Evolutionary conservation across 176 grass and related monocot genomes (phyloP).

Genomic region (Ensete glaucum): DNA sequence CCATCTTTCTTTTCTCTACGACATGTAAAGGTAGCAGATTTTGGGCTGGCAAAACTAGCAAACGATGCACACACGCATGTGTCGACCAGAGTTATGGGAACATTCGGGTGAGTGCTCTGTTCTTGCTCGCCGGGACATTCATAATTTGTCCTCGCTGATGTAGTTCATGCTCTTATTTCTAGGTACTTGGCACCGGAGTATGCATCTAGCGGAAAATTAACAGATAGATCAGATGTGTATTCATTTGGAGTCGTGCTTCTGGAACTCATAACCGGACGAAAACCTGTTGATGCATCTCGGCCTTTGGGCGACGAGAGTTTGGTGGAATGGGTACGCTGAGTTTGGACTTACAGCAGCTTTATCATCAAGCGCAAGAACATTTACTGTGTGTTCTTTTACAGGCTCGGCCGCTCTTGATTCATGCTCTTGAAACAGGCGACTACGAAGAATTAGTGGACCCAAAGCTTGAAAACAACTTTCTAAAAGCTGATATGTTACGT

Average conservation of each 20-base stretch:
- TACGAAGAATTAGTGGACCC: constrained; percentile 57
- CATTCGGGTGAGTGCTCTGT: constrained; percentile 41
- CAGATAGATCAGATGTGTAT: constrained; percentile 78
- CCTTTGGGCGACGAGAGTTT: constrained; percentile 69
- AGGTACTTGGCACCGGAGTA: constrained; percentile 90
- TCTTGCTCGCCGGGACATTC: background rate
- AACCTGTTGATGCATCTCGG: constrained; percentile 61
- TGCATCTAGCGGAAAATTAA: constrained; percentile 76
- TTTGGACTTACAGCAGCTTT: background rate
- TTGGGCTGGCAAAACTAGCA: constrained; percentile 60
- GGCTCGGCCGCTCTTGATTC: constrained; percentile 55
- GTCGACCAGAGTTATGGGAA: constrained; percentile 70
- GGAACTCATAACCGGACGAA: constrained; percentile 85
- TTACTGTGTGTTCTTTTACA: constrained; percentile 5
- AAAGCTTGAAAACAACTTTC: constrained; percentile 32
- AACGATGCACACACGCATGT: constrained; percentile 53
- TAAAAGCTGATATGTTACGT: constrained; percentile 44
- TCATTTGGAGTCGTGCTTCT: constrained; percentile 92
- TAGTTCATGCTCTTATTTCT: background rate
- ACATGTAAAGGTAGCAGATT: constrained; percentile 58
- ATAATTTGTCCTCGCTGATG: background rate
- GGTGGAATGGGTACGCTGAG: constrained; percentile 60
- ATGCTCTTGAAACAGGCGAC: constrained; percentile 44
- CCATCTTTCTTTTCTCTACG: background rate
- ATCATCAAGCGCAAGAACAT: background rate